Base-by-base conservation (phyloP, 2,329 filamentous ascomycete species). In the Beauveria medogensis region DNA sequence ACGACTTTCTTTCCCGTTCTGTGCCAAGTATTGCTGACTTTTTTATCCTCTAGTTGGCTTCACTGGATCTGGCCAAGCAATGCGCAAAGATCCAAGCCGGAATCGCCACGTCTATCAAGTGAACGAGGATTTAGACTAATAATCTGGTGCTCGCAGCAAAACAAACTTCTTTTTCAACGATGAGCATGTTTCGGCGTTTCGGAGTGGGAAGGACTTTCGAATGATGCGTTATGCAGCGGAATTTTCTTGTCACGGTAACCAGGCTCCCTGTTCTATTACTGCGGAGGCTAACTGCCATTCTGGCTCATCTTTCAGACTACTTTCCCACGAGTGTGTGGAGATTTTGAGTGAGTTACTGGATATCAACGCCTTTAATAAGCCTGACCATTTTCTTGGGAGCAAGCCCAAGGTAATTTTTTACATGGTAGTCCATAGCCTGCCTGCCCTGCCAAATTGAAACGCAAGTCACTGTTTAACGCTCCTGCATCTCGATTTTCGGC, bases 31-130 rank as follows among this genome's bases (percentile, higher is more conserved):
- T 4, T 48, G 28, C 40, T 50, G 57, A 59, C 71, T 71, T 61
- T 16, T n/a, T 5, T 18, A 4, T 37, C 5, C 22, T 53, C 7
- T 66, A 97, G 94, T 99, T 70, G 94, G 94, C 40, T 97, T 99
- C 71, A 96, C 91, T 9, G 94, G 94, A 64, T 97, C 92, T 59
- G 94, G 94, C 63, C 91, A 96, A 75, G 83, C 89, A 66, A 97
- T 97, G 94, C 90, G 92, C 68, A 97, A 96, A 75, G 94, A 97
- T 71, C 85, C 86, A 53, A 86, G 87, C 64, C 83, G 92, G 70
- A 88, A 84, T 72, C 88, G 91, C 69, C 91, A 96, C 71, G 87
- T 94, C 66, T 95, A 96, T 74, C 86, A 93, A 73, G 81, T 87
- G 67, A 86, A 83, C 69, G 88, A 89, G 60, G 89, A 92, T 62